Evolutionary conservation across 2,329 filamentous ascomycete species (phyloP), one percentile per base, ranked within the genome.

Genomic region (Colletotrichum lupini): DNA sequence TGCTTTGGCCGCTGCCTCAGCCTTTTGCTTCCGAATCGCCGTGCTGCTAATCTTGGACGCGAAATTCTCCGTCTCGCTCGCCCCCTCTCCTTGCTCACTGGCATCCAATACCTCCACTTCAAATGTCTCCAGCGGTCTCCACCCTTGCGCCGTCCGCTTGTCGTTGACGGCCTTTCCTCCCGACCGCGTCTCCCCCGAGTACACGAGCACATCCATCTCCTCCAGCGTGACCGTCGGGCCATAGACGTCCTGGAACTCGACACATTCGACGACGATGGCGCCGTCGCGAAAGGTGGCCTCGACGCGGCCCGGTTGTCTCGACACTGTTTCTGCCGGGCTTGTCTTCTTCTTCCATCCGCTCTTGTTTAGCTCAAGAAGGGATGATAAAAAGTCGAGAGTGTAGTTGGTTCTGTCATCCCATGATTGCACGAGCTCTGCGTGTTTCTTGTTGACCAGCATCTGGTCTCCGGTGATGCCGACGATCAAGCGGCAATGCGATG

Each of bases 21-120:
- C 85, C 68, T 82, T 85, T 72, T 84, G 84, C 78, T 85, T 84
- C 66, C 93, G 87, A 77, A 98, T 97, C 71, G 93, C 93, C 1
- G 95, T 97, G 83, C 95, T 98, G 85, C 95, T 97, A 77, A 98
- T 94, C 84, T 98, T 98, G 74, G 90, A 89, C 30, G 92, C 90
- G 82, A 97, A 98, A 76, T 89, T 87, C 69, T 91, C 89, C 14
- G 80, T 85, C 75, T 82, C 84, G n/a, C 77, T 82, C 52, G 77
- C 80, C 55, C 77, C 78, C 2, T 85, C 83, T n/a, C 85, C 76
- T 0, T 62, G 84, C 65, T 91, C 90, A 52, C 89, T 87, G 3
- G 91, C 89, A 81, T 96, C 93, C 19, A 99, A 87, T 16, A 98
- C 94, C 78, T 97, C 94, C 32, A 98, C 94, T 80, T 97, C 95